Conservation (phyloP, 805 yeast species). For the Hyphopichia homilentoma region DNA sequence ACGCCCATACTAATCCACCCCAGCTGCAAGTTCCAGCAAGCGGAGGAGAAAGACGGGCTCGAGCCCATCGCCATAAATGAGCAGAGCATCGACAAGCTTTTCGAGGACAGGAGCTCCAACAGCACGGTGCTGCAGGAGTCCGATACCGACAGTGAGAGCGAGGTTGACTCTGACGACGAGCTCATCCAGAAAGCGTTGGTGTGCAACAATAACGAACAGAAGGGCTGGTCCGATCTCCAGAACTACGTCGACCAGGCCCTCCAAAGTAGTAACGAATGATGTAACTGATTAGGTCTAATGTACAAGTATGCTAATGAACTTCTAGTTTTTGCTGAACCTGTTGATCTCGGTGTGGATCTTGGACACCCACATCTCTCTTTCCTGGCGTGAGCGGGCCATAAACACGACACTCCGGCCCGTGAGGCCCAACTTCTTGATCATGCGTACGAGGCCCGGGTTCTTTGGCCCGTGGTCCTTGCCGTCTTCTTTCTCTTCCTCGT, state of each 20-base stretch:
- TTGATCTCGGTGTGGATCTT: slow-evolving; percentile 43
- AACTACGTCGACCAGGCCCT: slow-evolving; percentile 7
- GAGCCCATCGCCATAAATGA: too few species aligned
- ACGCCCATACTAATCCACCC: too few species aligned
- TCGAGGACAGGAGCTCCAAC: too few species aligned
- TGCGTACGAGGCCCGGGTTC: slow-evolving; percentile 42
- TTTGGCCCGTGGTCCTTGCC: slow-evolving; percentile 13
- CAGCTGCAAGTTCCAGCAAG: too few species aligned
- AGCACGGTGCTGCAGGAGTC: too few species aligned
- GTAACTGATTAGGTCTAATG: too few species aligned
- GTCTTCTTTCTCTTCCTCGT: slow-evolving; percentile 2
- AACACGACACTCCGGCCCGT: slow-evolving; percentile 70
- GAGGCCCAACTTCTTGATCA: slow-evolving; percentile 56
- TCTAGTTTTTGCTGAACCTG: slow-evolving; percentile 23
- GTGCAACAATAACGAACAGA: neutral
- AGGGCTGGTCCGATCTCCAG: slow-evolving; percentile 8
- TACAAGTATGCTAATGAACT: slow-evolving; percentile 2
- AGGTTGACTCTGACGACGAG: slow-evolving; percentile 21
- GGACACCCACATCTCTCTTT: slow-evolving; percentile 78
- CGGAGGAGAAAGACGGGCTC: too few species aligned
- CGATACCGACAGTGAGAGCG: slow-evolving; percentile 13
- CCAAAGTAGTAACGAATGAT: slow-evolving; percentile 1
- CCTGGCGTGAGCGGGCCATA: slow-evolving; percentile 77
- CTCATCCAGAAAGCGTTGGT: slow-evolving; percentile 5
- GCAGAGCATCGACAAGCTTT: too few species aligned